Conservation (phyloP, 2,329 filamentous ascomycete species). For the Laburnicola sp. region DNA sequence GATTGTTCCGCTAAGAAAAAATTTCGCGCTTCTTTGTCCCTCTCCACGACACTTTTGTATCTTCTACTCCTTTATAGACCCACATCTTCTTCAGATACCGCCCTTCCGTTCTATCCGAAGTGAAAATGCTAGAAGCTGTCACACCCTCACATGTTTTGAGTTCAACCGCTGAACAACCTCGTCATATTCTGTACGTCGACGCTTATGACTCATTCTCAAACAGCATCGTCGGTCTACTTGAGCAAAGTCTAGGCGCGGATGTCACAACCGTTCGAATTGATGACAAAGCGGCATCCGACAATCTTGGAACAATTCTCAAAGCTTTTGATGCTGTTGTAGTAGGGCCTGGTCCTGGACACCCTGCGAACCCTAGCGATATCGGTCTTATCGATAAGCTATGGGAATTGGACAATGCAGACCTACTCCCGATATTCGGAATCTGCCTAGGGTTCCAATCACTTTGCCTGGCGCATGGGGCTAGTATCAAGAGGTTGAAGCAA, state of each 20-base stretch:
- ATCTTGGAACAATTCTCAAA: slow-evolving; percentile 48
- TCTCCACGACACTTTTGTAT: background rate
- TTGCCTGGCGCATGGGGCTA: slow-evolving; percentile 65
- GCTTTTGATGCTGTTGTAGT: slow-evolving; percentile 80
- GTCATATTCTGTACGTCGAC: slow-evolving; percentile 76
- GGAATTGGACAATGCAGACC: slow-evolving; percentile 58
- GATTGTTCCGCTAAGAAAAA: slow-evolving; percentile 4
- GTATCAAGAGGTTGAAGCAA: slow-evolving; percentile 63
- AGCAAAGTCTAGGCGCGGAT: slow-evolving; percentile 65
- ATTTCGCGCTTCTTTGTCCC: slow-evolving; percentile 1
- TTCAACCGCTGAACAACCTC: background rate
- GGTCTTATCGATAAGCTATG: slow-evolving; percentile 77
- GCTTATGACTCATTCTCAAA: slow-evolving; percentile 93
- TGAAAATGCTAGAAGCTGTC: slow-evolving; percentile 2
- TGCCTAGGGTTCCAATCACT: slow-evolving; percentile 85
- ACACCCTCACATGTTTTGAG: background rate
- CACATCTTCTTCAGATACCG: slow-evolving; percentile 1
- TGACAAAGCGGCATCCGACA: slow-evolving; percentile 31
- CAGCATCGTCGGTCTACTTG: slow-evolving; percentile 81
- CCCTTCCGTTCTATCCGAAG: background rate
- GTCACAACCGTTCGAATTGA: slow-evolving; percentile 72
- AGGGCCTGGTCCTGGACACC: slow-evolving; percentile 83
- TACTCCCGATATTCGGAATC: slow-evolving; percentile 78
- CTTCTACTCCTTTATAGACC: slow-evolving; percentile 1
- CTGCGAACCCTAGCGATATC: slow-evolving; percentile 68